phyloP scores from a whole-genome alignment of 805 yeast species.

The Tetrapisispora taiwanensis region DNA sequence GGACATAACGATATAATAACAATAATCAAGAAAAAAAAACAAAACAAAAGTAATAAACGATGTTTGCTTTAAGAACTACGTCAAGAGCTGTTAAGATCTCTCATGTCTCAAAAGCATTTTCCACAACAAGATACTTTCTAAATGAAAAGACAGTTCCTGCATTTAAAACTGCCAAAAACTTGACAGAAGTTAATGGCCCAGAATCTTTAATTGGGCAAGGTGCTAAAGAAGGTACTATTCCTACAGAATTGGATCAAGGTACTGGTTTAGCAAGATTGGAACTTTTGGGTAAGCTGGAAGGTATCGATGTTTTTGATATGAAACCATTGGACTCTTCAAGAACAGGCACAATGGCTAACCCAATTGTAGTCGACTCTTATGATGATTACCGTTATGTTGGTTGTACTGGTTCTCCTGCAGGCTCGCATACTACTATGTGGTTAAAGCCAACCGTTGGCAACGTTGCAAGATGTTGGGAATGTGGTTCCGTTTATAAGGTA shows the following conservation, averaged over 20 bases:
- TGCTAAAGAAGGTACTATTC: constrained; percentile 75
- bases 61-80: constrained; percentile 32
- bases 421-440: constrained; percentile 87
- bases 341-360: constrained; percentile 82
- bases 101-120: constrained; percentile 28
- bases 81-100: constrained; percentile 18
- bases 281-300: constrained; percentile 86
- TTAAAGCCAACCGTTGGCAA: constrained; percentile 73
- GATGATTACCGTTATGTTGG: constrained; percentile 93
- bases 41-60: too few species aligned
- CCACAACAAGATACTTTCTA: constrained; percentile 24
- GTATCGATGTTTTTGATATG: constrained; percentile 86
- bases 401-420: constrained; percentile 93
- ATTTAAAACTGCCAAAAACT: constrained; percentile 48
- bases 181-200: constrained; percentile 72
- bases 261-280: constrained; percentile 98
- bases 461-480: constrained; percentile 96
- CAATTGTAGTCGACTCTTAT: constrained; percentile 80
- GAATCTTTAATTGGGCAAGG: constrained; percentile 82
- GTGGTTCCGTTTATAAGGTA: constrained; percentile 89
- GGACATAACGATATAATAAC: too few species aligned
- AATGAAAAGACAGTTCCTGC: constrained; percentile 23
- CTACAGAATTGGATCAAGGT: constrained; percentile 91
- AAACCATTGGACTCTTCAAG: constrained; percentile 83
- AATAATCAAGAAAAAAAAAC: too few species aligned